Evolutionary conservation across 2,329 filamentous ascomycete species (phyloP).

Genomic region (Aureobasidium sp.): DNA sequence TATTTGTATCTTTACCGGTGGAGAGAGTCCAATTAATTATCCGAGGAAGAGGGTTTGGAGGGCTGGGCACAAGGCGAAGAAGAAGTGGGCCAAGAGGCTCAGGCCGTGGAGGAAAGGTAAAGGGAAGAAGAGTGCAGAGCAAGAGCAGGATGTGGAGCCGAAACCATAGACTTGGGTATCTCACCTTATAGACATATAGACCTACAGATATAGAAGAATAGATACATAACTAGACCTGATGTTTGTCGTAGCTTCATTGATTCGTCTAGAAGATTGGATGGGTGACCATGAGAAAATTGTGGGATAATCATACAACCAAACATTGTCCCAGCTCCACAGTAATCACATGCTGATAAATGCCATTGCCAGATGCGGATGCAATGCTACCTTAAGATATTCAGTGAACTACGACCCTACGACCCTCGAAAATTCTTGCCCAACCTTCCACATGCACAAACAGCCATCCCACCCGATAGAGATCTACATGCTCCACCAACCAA

Average conservation of each 20-base stretch:
- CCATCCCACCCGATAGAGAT: too few relatives aligned
- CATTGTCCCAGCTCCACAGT: too few relatives aligned
- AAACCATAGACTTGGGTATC: neutral
- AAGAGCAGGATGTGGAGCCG: neutral
- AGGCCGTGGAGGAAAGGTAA: neutral
- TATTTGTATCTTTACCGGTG: conserved; percentile 41
- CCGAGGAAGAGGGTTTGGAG: conserved; percentile 23
- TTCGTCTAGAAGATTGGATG: too few relatives aligned
- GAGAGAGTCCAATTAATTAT: conserved; percentile 47
- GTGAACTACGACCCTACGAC: too few relatives aligned
- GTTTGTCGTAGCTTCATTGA: neutral
- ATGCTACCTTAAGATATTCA: too few relatives aligned
- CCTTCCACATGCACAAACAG: too few relatives aligned
- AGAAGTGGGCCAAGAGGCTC: conserved; percentile 6
- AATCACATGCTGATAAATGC: too few relatives aligned
- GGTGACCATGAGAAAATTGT: too few relatives aligned
- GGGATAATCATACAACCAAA: too few relatives aligned
- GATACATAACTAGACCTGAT: neutral
- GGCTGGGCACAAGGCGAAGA: conserved; percentile 14
- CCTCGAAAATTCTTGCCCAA: too few relatives aligned
- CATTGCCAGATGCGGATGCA: too few relatives aligned
- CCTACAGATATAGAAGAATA: neutral
- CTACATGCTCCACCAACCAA: too few relatives aligned
- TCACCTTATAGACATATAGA: neutral
- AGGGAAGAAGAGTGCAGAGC: neutral